phyloP scores from a whole-genome alignment of 2,329 filamentous ascomycete genomes.

The Chalara sp. region DNA sequence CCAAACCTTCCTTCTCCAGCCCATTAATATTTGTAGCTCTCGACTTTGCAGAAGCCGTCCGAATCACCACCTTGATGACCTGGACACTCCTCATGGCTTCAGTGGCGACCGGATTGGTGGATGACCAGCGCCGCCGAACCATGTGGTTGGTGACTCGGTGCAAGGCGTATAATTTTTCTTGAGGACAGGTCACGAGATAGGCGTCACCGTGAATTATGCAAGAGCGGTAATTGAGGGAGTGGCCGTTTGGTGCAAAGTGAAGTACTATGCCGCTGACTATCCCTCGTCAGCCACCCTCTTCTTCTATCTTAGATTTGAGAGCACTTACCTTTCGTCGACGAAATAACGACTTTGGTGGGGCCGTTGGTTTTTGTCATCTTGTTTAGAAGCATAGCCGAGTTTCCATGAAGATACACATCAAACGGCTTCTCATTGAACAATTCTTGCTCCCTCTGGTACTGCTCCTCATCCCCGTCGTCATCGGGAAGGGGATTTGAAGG shows the following conservation, averaged over 20 bases:
- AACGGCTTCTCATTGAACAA: slow-evolving; percentile 1
- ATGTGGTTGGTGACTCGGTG: slow-evolving; percentile 4
- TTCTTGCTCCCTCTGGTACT: too few species aligned
- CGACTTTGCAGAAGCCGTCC: slow-evolving; percentile 7
- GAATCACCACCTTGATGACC: slow-evolving; percentile 5
- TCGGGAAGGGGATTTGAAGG: slow-evolving; percentile 1
- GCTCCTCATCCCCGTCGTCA: not conserved
- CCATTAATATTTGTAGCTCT: slow-evolving; percentile 3
- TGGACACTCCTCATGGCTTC: slow-evolving; percentile 3
- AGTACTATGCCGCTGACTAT: slow-evolving; percentile 56
- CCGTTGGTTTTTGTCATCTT: slow-evolving; percentile 1
- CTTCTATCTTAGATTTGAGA: too few species aligned
- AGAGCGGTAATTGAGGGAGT: slow-evolving; percentile 75
- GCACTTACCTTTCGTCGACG: slow-evolving; percentile 41
- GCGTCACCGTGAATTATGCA: slow-evolving; percentile 71
- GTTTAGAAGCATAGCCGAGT: slow-evolving; percentile 5
- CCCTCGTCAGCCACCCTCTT: too few species aligned
- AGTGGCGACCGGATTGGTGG: not conserved
- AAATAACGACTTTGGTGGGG: not conserved
- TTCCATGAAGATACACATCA: slow-evolving; percentile 7
- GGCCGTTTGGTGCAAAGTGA: slow-evolving; percentile 68
- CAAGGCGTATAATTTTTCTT: slow-evolving; percentile 41
- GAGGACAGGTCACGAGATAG: slow-evolving; percentile 52
- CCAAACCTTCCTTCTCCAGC: not conserved
- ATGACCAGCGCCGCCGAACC: slow-evolving; percentile 1